Conservation (phyloP, 2,329 filamentous ascomycete genomes). For the Thielaviopsis cerberus region DNA sequence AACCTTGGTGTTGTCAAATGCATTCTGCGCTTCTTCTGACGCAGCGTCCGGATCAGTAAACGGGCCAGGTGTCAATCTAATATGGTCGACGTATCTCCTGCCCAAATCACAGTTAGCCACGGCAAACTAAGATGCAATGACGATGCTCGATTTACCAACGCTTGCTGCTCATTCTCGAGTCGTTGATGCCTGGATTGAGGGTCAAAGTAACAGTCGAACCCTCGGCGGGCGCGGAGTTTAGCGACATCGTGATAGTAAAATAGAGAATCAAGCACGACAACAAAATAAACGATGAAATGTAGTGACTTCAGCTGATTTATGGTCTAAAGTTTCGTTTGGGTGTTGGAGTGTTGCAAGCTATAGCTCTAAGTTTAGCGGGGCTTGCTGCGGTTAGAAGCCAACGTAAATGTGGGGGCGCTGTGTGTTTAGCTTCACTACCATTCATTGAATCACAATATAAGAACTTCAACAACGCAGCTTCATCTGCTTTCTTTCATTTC, state of each 20-base stretch:
- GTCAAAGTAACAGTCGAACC: slow-evolving; percentile 8
- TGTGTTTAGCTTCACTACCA: not conserved
- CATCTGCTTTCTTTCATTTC: not conserved
- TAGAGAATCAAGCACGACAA: not conserved
- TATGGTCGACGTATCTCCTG: slow-evolving; percentile 73
- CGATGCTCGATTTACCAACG: slow-evolving; percentile 1
- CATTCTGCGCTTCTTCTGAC: slow-evolving; percentile 32
- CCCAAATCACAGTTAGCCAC: slow-evolving; percentile 13
- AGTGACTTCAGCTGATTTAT: not conserved
- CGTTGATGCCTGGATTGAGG: slow-evolving; percentile 1
- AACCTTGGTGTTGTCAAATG: slow-evolving; percentile 54
- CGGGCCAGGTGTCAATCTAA: slow-evolving; percentile 59
- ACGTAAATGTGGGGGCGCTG: slow-evolving; percentile 1
- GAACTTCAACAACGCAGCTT: not conserved
- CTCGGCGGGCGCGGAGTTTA: not conserved
- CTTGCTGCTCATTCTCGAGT: not conserved
- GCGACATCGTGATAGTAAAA: not conserved
- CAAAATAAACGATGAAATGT: not conserved
- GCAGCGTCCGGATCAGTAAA: slow-evolving; percentile 51
- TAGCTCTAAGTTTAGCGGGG: slow-evolving; percentile 2
- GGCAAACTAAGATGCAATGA: too few relatives aligned
- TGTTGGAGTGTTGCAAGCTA: not conserved
- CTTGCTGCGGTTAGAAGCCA: not conserved
- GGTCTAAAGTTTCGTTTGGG: not conserved
- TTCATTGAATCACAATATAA: not conserved